Percentiles rank a stretch among this genome's conserved stretches.
phyloP scores from a whole-genome alignment of 2,329 filamentous ascomycete species.

The Kalaharituber pfeilii region DNA sequence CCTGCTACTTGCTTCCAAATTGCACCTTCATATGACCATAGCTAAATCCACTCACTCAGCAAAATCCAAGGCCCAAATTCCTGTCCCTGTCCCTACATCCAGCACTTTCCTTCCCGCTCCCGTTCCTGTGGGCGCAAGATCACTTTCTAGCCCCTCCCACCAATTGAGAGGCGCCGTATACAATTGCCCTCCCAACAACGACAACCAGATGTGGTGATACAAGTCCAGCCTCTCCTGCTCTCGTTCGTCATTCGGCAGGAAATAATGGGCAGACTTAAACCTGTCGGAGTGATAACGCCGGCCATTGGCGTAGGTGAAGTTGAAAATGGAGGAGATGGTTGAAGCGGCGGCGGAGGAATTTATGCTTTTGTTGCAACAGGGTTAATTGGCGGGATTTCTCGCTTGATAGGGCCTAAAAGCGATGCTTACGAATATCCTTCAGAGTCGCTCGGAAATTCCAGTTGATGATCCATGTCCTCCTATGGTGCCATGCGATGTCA shows the following conservation, averaged over 20 bases:
- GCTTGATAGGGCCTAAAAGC: too few relatives aligned
- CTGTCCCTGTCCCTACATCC: constrained; percentile 44
- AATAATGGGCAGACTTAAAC: neutral
- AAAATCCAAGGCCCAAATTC: constrained; percentile 34
- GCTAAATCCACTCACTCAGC: constrained; percentile 16
- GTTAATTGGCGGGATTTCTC: too few relatives aligned
- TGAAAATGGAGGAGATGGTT: constrained; percentile 31
- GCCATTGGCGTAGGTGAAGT: constrained; percentile 34
- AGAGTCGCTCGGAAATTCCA: too few relatives aligned
- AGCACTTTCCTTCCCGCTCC: constrained; percentile 31
- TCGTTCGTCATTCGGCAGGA: neutral
- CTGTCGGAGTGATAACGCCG: constrained; percentile 28
- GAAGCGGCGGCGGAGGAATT: too few relatives aligned
- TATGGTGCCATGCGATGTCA: too few relatives aligned
- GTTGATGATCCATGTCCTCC: too few relatives aligned
- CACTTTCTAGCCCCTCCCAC: too few relatives aligned
- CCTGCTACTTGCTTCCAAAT: neutral
- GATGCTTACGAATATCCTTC: too few relatives aligned
- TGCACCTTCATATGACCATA: neutral
- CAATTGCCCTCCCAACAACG: constrained; percentile 31
- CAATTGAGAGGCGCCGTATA: constrained; percentile 31
- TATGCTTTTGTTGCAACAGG: too few relatives aligned
- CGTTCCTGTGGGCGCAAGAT: too few relatives aligned
- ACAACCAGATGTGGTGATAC: constrained; percentile 23
- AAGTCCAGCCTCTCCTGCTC: constrained; percentile 6